Evolutionary conservation across 257 asterid species (phyloP), one percentile per base, ranked within the genome.

Genomic region (Solanum bulbocastanum): DNA sequence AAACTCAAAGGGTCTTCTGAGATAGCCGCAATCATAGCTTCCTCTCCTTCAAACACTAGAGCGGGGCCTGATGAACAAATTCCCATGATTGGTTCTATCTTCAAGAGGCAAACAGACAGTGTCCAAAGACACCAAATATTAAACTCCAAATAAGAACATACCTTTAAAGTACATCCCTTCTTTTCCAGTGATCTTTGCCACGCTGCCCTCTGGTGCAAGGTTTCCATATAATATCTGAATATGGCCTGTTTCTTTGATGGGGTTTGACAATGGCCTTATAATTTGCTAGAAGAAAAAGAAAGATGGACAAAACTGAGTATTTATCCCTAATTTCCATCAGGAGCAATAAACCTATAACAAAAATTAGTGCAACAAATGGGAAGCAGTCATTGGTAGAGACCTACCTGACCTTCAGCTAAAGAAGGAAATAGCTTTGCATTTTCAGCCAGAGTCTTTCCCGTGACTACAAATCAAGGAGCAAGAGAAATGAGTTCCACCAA

Each of bases 191-290:
- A 97, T 97, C 92, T 97, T 97, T 68, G 99, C 98, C 79, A 97
- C 98, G 62, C 98, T 96, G 84, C 99, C 99, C 86, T 96, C 99
- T 36, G 98, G 99, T 83, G 99, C 99, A 87, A 97, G 91, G 87
- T 97, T 96, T 76, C 99, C 99, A 73, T 97, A 96, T 87, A 96
- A 87, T 91, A 97, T 94, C 91, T 97, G 99, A 87, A 97, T 92
- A 92, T 97, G 99, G 58, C 95, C 99, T 3, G 99, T 96, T 92
- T 92, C 91, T 85, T 97, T 97, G 91, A 97, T 96, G 87, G 99
- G 99, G 89, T 97, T 96, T 8, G 98, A 37, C 92, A 92, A 86
- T 18, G 98, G 95, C 90, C 98, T 93, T 56, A 97, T 95, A 89
- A 97, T 94, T 97, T 96, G 94, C 99, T 97, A 96, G 91, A 88